phyloP scores from a whole-genome alignment of 2,329 filamentous ascomycete species.

The Venturia asperata region DNA sequence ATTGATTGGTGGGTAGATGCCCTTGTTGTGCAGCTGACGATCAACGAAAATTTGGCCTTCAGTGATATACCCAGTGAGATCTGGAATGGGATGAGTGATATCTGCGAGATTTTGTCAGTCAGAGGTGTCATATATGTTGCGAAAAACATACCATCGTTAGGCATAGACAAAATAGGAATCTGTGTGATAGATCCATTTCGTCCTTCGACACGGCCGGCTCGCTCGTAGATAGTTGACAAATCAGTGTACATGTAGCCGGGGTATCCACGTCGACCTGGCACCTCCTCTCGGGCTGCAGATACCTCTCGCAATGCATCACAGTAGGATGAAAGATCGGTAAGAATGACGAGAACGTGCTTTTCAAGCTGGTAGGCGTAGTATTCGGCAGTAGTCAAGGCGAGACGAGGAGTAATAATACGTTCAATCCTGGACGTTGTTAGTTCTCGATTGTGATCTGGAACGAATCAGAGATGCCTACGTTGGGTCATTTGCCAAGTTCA shows the following conservation, averaged over 20 bases:
- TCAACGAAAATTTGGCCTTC: conserved; percentile 98
- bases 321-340: conserved; percentile 96
- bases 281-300: conserved; percentile 95
- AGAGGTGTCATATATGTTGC: neutral
- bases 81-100: conserved; percentile 97
- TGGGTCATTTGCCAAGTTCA: conserved; percentile 98
- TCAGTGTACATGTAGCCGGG: conserved; percentile 99
- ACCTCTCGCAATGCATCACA: conserved; percentile 98
- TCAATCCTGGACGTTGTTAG: conserved; percentile 62
- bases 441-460: neutral
- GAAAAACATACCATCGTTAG: conserved; percentile 68
- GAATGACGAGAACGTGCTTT: conserved; percentile 98
- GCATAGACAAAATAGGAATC: conserved; percentile 98
- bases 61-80: conserved; percentile 98
- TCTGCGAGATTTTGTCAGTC: conserved; percentile 42
- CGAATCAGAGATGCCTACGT: conserved; percentile 56
- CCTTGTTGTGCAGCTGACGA: conserved; percentile 88
- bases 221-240: conserved; percentile 99
- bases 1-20: conserved; percentile 98
- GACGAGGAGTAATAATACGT: conserved; percentile 98
- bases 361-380: conserved; percentile 99
- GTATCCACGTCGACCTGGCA: conserved; percentile 97
- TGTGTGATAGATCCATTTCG: conserved; percentile 98
- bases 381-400: conserved; percentile 94
- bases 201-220: conserved; percentile 92